These are phyloP conservation scores for Paramecium octaurelia DNA, from an alignment of 73 alveolate species.

Conservation along the genomic window DNA sequence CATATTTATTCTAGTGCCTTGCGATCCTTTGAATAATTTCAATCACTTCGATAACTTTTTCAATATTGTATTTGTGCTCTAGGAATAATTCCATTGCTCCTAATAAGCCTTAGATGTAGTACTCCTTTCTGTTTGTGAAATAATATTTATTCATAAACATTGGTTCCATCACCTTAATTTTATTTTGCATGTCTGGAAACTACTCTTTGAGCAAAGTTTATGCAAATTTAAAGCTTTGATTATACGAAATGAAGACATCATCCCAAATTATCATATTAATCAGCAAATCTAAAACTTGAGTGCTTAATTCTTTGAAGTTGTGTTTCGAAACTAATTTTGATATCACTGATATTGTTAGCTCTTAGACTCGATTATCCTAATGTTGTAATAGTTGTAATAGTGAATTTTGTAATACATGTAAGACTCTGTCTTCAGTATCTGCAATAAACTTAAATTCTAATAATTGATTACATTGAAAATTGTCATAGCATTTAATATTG, in stretches of 20 bases:
- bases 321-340: neutral
- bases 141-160: neutral
- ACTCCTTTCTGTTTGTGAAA: neutral
- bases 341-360: neutral
- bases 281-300: neutral
- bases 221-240: neutral
- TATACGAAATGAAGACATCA: neutral
- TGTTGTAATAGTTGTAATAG: neutral
- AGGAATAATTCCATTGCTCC: neutral
- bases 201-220: neutral
- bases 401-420: neutral
- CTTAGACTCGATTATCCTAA: neutral
- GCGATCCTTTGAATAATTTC: neutral
- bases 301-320: neutral
- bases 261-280: neutral
- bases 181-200: neutral
- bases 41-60: neutral
- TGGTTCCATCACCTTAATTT: neutral
- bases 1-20: slow-evolving; percentile 12
- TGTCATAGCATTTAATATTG: neutral
- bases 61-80: neutral
- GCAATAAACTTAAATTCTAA: neutral
- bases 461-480: neutral
- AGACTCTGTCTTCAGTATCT: neutral
- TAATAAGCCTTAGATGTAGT: neutral